These are phyloP conservation scores for Claviceps purpurea DNA, from an alignment of 2,329 filamentous ascomycete genomes.

Conservation along the genomic window DNA sequence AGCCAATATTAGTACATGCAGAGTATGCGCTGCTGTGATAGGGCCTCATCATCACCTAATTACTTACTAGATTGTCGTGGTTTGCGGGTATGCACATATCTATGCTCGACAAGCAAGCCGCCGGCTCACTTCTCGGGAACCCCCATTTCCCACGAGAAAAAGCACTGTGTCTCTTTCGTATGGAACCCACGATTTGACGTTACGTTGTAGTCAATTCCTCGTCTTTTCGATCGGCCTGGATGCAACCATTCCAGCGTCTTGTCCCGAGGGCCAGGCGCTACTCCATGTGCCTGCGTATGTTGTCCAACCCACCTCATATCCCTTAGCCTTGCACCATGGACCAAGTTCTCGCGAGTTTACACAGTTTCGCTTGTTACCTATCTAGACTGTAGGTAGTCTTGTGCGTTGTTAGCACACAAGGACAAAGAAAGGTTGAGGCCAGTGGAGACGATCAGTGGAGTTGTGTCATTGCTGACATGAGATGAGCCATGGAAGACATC, in stretches of 20 bases:
- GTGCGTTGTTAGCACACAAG: background rate
- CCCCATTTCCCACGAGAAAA: too few species aligned
- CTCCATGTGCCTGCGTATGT: slow-evolving; percentile 4
- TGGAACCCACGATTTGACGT: background rate
- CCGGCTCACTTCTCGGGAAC: background rate
- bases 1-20: background rate
- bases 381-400: too few species aligned
- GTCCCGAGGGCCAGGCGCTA: slow-evolving; percentile 6
- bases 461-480: slow-evolving; percentile 7
- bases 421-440: background rate
- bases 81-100: background rate
- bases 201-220: background rate
- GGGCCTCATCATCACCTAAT: background rate
- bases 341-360: background rate
- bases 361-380: too few species aligned
- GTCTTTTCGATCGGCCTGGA: background rate
- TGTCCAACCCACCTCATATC: slow-evolving; percentile 3
- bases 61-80: too few species aligned
- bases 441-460: slow-evolving; percentile 1
- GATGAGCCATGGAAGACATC: background rate
- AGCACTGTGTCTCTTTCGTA: too few species aligned
- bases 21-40: background rate
- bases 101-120: background rate
- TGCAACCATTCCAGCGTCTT: slow-evolving; percentile 1
- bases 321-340: background rate